Percentiles rank a stretch among this genome's conserved stretches.
Evolutionary conservation across 1,139 yeast genomes (phyloP).

Genomic region (Yamadazyma membranifaciens): DNA sequence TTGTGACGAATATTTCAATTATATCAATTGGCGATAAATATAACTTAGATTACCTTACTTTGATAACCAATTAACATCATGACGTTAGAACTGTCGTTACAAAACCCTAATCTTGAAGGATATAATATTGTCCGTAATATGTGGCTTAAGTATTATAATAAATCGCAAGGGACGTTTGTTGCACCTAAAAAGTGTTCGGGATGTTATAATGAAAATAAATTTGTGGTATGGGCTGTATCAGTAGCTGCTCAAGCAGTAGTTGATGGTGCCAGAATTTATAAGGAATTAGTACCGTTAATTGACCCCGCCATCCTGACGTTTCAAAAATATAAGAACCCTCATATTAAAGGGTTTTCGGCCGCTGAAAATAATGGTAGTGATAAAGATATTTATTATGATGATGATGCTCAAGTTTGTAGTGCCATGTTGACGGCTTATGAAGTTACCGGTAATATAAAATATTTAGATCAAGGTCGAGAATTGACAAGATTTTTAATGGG

Average conservation of each 20-base stretch:
- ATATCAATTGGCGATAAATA: no score
- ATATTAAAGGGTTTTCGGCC: conserved; percentile 55
- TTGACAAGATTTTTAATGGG: conserved; percentile 63
- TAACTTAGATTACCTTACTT: no score
- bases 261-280: conserved; percentile 60
- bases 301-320: conserved; percentile 53
- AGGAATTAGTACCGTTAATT: conserved; percentile 56
- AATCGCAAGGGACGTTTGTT: conserved; percentile 38
- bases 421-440: conserved; percentile 69
- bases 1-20: not conserved
- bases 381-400: conserved; percentile 69
- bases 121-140: conserved; percentile 42
- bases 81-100: conserved; percentile 18
- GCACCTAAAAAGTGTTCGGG: conserved; percentile 46
- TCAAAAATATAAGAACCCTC: conserved; percentile 51
- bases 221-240: conserved; percentile 68
- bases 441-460: conserved; percentile 56
- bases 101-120: conserved; percentile 53
- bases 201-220: conserved; percentile 53
- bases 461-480: conserved; percentile 57
- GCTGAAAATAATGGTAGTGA: conserved; percentile 57
- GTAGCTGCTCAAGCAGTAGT: conserved; percentile 63
- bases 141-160: conserved; percentile 51
- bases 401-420: conserved; percentile 73
- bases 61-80: no score